Percentiles rank a stretch among this genome's conserved stretches.
Evolutionary conservation across 73 alveolate species (phyloP).

Genomic region (Paramecium bursaria): DNA sequence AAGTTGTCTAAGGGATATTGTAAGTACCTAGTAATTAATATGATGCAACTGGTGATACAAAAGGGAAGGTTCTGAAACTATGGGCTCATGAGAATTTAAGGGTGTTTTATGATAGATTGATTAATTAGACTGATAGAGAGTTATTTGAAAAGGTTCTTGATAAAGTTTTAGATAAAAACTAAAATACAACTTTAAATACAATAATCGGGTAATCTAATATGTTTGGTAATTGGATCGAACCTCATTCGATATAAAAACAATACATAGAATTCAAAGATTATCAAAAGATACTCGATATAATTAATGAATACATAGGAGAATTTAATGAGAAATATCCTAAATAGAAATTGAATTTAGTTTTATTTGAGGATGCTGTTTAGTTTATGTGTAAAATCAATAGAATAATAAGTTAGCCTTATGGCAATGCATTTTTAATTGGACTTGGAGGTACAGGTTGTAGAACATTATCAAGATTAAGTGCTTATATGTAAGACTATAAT

Average conservation of each 20-base stretch:
- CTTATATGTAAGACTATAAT: conserved; percentile 86
- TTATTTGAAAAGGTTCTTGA: conserved; percentile 77
- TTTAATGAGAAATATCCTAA: conserved; percentile 82
- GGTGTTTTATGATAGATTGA: conserved; percentile 92
- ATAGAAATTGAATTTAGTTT: conserved; percentile 82
- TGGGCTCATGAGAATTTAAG: conserved; percentile 96
- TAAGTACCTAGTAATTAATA: conserved; percentile 82
- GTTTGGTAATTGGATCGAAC: conserved; percentile 59
- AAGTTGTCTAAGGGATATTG: conserved; percentile 88
- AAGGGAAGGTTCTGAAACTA: conserved; percentile 77
- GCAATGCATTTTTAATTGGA: conserved; percentile 89
- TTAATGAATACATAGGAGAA: conserved; percentile 71
- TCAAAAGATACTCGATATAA: conserved; percentile 12
- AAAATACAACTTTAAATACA: conserved; percentile 14
- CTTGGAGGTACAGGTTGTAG: conserved; percentile 88
- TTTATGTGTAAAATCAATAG: conserved; percentile 87
- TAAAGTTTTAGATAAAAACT: conserved; percentile 78
- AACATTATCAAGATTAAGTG: conserved; percentile 77
- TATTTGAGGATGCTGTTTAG: conserved; percentile 89
- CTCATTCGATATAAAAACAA: conserved; percentile 35
- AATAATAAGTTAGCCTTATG: conserved; percentile 86
- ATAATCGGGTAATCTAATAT: neutral
- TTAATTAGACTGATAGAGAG: conserved; percentile 87
- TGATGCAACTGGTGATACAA: conserved; percentile 74
- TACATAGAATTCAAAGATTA: conserved; percentile 44